phyloP scores from a whole-genome alignment of 1,139 yeast genomes.

The Diutina scorzettiae region DNA sequence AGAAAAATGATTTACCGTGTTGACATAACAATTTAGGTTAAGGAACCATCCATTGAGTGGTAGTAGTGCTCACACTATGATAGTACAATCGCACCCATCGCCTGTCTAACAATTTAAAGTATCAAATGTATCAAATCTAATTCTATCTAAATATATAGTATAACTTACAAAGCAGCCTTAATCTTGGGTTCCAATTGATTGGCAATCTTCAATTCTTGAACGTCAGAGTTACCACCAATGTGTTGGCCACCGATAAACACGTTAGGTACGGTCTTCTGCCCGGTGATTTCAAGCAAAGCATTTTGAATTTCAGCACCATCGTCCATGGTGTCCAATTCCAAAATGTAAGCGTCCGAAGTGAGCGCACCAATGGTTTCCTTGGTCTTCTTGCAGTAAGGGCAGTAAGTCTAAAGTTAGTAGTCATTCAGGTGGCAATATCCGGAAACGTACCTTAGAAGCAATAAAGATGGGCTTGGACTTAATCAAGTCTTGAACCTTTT shows the following conservation, averaged over 20 bases:
- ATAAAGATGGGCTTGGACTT: conserved; percentile 61
- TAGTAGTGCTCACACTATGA: too few species aligned
- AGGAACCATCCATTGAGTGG: too few species aligned
- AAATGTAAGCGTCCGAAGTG: conserved; percentile 41
- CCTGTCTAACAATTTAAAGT: too few species aligned
- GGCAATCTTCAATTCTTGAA: conserved; percentile 38
- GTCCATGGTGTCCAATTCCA: conserved; percentile 46
- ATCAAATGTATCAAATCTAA: too few species aligned
- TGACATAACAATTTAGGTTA: too few species aligned
- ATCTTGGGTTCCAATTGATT: conserved; percentile 21
- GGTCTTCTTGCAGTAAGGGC: conserved; percentile 66
- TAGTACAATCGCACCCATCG: too few species aligned
- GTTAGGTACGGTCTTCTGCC: conserved; percentile 91
- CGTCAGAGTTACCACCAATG: conserved; percentile 88
- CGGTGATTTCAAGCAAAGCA: conserved; percentile 64
- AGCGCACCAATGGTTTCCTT: conserved; percentile 44
- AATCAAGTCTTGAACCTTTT: conserved; percentile 54
- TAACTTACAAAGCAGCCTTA: conserved; percentile 26
- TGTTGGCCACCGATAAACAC: conserved; percentile 82
- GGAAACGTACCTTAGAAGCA: conserved; percentile 50
- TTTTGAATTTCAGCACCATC: conserved; percentile 54
- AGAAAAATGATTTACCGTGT: too few species aligned
- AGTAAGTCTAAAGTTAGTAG: conserved; percentile 21
- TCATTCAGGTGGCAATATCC: neutral
- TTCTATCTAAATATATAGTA: too few species aligned